Conservation (phyloP, 1,284 basidiomycete species). For the Irpex sp. region DNA sequence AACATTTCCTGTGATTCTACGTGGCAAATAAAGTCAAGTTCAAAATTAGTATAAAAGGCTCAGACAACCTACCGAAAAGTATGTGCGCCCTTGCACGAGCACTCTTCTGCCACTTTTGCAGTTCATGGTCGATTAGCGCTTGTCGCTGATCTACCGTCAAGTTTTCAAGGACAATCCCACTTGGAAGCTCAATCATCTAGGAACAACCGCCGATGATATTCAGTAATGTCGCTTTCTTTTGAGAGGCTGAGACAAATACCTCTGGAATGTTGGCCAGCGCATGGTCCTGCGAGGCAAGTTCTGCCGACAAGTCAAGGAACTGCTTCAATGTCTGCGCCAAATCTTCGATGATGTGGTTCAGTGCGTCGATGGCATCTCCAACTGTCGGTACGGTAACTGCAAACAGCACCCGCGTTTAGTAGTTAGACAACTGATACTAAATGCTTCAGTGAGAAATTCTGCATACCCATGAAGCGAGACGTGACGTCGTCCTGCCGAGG, state of each 20-base stretch:
- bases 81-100: slow-evolving; percentile 44
- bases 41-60: not conserved
- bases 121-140: slow-evolving; percentile 56
- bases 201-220: not conserved
- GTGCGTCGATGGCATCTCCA: slow-evolving; percentile 68
- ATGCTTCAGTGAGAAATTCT: slow-evolving; percentile 7
- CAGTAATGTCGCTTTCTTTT: not conserved
- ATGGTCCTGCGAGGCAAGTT: slow-evolving; percentile 68
- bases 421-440: not conserved
- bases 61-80: slow-evolving; percentile 7
- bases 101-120: slow-evolving; percentile 43
- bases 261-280: slow-evolving; percentile 74
- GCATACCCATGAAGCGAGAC: slow-evolving; percentile 35
- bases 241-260: slow-evolving; percentile 32
- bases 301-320: slow-evolving; percentile 64
- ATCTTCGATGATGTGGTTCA: slow-evolving; percentile 59
- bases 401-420: not conserved
- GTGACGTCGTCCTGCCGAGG: slow-evolving; percentile 44
- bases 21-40: not conserved
- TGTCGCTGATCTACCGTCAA: slow-evolving; percentile 68
- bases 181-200: slow-evolving; percentile 55
- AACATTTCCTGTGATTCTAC: slow-evolving; percentile 80
- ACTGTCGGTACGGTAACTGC: slow-evolving; percentile 73
- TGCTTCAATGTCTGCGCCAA: slow-evolving; percentile 62
- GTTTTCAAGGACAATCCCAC: slow-evolving; percentile 53